Evolutionary conservation across 1,284 basidiomycete species (phyloP), one percentile per base, ranked within the genome.

Genomic region (Pseudomicrostroma phylloplanum): DNA sequence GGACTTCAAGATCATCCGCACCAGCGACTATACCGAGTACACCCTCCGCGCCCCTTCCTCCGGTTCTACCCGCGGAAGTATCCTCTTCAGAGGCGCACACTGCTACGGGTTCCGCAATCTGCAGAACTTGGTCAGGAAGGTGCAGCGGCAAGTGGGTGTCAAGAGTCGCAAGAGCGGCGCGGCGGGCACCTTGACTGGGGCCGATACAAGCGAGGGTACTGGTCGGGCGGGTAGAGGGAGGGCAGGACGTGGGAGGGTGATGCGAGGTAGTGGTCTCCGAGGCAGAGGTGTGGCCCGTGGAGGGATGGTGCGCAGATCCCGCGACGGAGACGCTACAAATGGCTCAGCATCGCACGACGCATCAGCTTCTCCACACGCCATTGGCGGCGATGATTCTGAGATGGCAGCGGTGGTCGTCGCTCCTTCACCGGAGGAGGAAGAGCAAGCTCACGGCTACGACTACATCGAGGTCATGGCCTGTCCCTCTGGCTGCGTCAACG

Each of bases 381-480:
- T 36, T 36, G 30, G 30, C 30, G 67, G 64, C 57, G 67, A 61
- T 60, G 81, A 81, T 69, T 69, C 63, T 43, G 68, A 25, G 71
- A 36, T 36, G 30, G 30, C 30, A 36, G 30, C 30, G 73, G 0
- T 64, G 60, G 8, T 71, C 71, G 13, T 67, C 75, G 60, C 66
- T 63, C 36, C 67, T 63, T 0, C 56, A 62, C 25, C 65, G 7
- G 55, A 17, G 2, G 63, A 70, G 23, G 74, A 77, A 12, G 61
- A 76, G 68, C 76, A 55, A 82, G 84, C 64, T 85, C 85, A 58
- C 83, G 82, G 85, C 40, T 90, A 94, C 79, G 94, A 98, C 81
- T 98, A 94, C 79, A 89, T 98, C 56, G 96, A 99, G 76, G 92
- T 99, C 65, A 98, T 99, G 96, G 96, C 96, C 23, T 99, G 96